Conservation (phyloP, 192 early-diverging fungal genomes). For the Podila minutissima region DNA sequence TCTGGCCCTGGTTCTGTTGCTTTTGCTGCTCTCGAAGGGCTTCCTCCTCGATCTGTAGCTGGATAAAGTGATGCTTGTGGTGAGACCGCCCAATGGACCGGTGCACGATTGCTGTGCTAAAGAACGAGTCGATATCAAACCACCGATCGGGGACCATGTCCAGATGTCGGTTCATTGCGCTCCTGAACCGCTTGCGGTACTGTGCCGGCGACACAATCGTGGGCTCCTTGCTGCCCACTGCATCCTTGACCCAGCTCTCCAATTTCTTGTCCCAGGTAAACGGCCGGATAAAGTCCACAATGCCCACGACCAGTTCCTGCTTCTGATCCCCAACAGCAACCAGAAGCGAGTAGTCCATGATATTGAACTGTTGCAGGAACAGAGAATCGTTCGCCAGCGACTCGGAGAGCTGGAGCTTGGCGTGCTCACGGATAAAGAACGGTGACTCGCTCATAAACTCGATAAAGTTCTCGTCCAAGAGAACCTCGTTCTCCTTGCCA, state of each 20-base stretch:
- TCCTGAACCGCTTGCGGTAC: slow-evolving; percentile 93
- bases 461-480: slow-evolving; percentile 94
- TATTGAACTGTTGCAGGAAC: slow-evolving; percentile 92
- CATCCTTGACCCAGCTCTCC: slow-evolving; percentile 98
- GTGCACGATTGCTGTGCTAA: slow-evolving; percentile 11
- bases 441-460: slow-evolving; percentile 90
- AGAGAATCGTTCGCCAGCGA: slow-evolving; percentile 95
- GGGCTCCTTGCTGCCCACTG: slow-evolving; percentile 89
- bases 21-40: neutral
- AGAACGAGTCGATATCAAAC: slow-evolving; percentile 33
- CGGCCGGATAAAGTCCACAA: slow-evolving; percentile 97
- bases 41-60: neutral
- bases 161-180: slow-evolving; percentile 89
- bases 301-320: slow-evolving; percentile 95
- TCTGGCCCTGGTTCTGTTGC: neutral
- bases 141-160: slow-evolving; percentile 49
- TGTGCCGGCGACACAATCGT: slow-evolving; percentile 96
- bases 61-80: slow-evolving; percentile 15
- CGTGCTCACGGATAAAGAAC: slow-evolving; percentile 90
- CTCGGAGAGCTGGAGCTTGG: slow-evolving; percentile 83
- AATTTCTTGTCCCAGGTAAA: slow-evolving; percentile 99
- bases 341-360: slow-evolving; percentile 98
- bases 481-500: slow-evolving; percentile 84
- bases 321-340: slow-evolving; percentile 91
- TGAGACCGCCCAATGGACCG: slow-evolving; percentile 24